Evolutionary conservation across 2,329 filamentous ascomycete species (phyloP).

Genomic region (Hymenoscyphus infarciens): DNA sequence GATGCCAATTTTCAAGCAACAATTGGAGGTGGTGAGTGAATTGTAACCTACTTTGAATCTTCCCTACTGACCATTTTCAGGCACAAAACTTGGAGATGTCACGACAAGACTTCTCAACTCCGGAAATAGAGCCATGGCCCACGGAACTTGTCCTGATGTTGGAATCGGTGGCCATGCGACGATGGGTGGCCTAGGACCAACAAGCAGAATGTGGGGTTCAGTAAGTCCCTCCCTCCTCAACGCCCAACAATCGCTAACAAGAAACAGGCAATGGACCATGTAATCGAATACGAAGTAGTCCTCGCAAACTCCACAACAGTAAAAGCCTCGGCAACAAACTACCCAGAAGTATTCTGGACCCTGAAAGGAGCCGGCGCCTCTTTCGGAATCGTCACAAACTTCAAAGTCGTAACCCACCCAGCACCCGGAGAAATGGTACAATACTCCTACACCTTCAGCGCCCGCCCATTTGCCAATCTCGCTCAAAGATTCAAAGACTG

Average conservation of each 20-base stretch:
- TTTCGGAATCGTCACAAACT: constrained; percentile 37
- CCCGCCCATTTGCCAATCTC: constrained; percentile 46
- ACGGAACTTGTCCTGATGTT: constrained; percentile 57
- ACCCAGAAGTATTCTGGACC: constrained; percentile 35
- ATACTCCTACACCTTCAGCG: constrained; percentile 53
- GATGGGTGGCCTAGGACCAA: constrained; percentile 43
- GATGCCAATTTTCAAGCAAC: constrained; percentile 52
- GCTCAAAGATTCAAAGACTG: constrained; percentile 51
- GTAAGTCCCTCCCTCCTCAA: constrained; percentile 9
- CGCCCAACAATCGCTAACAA: background rate
- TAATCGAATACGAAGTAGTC: constrained; percentile 46
- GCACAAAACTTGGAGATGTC: constrained; percentile 50
- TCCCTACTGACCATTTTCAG: background rate
- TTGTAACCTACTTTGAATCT: background rate
- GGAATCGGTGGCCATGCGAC: constrained; percentile 58
- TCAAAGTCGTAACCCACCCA: constrained; percentile 45
- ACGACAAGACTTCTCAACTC: constrained; percentile 47
- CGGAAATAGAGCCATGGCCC: constrained; percentile 54
- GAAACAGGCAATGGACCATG: constrained; percentile 42
- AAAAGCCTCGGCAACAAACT: constrained; percentile 27
- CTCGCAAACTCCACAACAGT: constrained; percentile 35
- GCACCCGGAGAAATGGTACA: constrained; percentile 55
- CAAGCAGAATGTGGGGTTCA: constrained; percentile 47
- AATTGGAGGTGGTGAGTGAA: constrained; percentile 44
- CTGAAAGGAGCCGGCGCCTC: constrained; percentile 36